Evolutionary conservation across 2,329 filamentous ascomycete species (phyloP), one percentile per base, ranked within the genome.

Genomic region (Colletotrichum sp.): DNA sequence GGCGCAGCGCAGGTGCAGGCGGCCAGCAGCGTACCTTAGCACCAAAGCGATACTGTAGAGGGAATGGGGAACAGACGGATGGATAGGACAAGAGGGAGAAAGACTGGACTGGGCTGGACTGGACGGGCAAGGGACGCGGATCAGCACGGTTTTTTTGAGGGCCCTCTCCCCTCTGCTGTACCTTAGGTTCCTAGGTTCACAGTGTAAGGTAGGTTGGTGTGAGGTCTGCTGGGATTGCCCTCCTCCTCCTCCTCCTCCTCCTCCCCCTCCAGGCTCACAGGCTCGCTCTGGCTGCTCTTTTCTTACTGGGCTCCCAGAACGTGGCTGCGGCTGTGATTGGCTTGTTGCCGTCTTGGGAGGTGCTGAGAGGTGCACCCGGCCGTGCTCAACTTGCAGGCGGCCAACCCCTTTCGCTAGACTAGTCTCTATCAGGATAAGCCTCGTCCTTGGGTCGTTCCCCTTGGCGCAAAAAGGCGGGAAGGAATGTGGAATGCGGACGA

Each of bases 91-190:
- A 75, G 63, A 72, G 52, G 12, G 21, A 57, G 18, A 26, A 57
- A 26, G 52, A 24, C 52, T 57, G 52, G 21, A 15, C 21, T 57
- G 52, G 21, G 13, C 52, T 21, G n/a, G 52, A 16, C 55, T 26
- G 55, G 16, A 30, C 13, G 24, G 24, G 24, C 28, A 15, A 60
- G 26, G 57, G 59, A 75, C 60, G 68, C 66, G 69, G 76, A 76
- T 77, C 73, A 73, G 66, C 66, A 39, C 69, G 52, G 69, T 68
- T 72, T 78, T 75, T 57, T 60, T 60, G 72, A 59, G 28, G 62
- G n/a, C 21, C 32, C 28, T n/a, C n/a, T n/a, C n/a, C 44, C 60
- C 18, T 32, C 16, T 34, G 12, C 21, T 34, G 39, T 36, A 8
- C 13, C 34, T 6, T 16, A 16, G 15, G 34, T 57, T 30, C 30